Evolutionary conservation across 2,329 filamentous ascomycete genomes (phyloP).

Genomic region (Aspergillus japonicus): DNA sequence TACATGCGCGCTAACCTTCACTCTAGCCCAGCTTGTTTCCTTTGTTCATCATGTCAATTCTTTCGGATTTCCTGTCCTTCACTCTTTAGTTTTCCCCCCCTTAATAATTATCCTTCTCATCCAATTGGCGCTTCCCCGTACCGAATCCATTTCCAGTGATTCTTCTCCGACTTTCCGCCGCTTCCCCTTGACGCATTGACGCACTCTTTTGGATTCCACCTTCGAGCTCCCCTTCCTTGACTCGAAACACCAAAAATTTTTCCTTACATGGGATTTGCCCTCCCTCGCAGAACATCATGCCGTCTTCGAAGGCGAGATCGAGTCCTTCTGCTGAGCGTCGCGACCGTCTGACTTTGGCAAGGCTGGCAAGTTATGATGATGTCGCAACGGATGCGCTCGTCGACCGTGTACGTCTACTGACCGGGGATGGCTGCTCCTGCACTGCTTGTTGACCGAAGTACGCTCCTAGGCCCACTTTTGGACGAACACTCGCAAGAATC

Average conservation of each 20-base stretch:
- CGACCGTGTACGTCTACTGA: slow-evolving; percentile 71
- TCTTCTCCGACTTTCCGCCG: slow-evolving; percentile 13
- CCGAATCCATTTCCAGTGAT: slow-evolving; percentile 5
- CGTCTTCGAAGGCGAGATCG: slow-evolving; percentile 36
- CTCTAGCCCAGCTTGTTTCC: slow-evolving; percentile 1
- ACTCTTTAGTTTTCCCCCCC: slow-evolving; percentile 13
- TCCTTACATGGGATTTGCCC: slow-evolving; percentile 15
- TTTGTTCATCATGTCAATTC: slow-evolving; percentile 5
- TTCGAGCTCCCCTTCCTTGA: slow-evolving; percentile 6
- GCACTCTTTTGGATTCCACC: slow-evolving; percentile 1
- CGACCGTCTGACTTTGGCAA: slow-evolving; percentile 77
- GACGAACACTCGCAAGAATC: slow-evolving; percentile 94
- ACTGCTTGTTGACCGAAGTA: slow-evolving; percentile 21
- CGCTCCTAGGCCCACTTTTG: slow-evolving; percentile 79
- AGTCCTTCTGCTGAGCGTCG: slow-evolving; percentile 45
- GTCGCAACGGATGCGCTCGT: slow-evolving; percentile 92
- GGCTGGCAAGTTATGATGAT: slow-evolving; percentile 92
- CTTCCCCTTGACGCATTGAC: slow-evolving; percentile 16
- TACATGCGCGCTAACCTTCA: slow-evolving; percentile 15
- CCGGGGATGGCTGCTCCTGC: slow-evolving; percentile 1
- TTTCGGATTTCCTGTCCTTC: not conserved
- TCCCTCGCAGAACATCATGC: slow-evolving; percentile 28
- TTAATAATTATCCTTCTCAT: slow-evolving; percentile 2
- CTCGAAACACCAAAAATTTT: not conserved
- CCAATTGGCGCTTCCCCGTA: slow-evolving; percentile 5